Evolutionary conservation across 2,329 filamentous ascomycete genomes (phyloP).

Genomic region (Tolypocladium cylindrosporum): DNA sequence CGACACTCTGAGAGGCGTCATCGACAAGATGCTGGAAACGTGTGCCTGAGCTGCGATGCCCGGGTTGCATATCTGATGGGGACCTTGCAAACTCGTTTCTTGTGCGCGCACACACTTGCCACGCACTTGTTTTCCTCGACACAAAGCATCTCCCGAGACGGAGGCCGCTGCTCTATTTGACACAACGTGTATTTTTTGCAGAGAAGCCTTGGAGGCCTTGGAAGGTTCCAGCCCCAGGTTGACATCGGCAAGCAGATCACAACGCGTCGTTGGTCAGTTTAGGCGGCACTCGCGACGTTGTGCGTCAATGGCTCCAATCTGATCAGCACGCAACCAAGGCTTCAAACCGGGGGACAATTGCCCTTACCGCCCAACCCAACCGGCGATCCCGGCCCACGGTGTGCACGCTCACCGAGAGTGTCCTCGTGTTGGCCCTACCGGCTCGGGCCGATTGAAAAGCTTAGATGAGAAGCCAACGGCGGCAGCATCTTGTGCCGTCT

Average conservation of each 20-base stretch:
- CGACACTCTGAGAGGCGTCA: conserved; percentile 73
- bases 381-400: neutral
- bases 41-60: conserved; percentile 43
- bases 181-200: neutral
- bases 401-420: neutral
- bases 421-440: neutral
- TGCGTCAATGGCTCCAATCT: neutral
- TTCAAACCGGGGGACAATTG: too few species aligned
- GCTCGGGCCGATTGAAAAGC: neutral
- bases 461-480: neutral
- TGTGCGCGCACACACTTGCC: neutral
- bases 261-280: neutral
- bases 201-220: neutral
- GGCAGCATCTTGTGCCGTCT: neutral
- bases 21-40: conserved; percentile 89
- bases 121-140: neutral
- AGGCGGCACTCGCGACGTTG: neutral
- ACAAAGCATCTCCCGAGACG: neutral
- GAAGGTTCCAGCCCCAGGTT: neutral
- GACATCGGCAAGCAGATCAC: too few species aligned
- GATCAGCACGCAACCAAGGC: neutral
- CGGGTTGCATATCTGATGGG: too few species aligned
- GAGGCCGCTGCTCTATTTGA: neutral
- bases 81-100: too few species aligned
- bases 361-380: neutral